phyloP scores from a whole-genome alignment of 73 alveolate species.

The Stentor coeruleus region DNA sequence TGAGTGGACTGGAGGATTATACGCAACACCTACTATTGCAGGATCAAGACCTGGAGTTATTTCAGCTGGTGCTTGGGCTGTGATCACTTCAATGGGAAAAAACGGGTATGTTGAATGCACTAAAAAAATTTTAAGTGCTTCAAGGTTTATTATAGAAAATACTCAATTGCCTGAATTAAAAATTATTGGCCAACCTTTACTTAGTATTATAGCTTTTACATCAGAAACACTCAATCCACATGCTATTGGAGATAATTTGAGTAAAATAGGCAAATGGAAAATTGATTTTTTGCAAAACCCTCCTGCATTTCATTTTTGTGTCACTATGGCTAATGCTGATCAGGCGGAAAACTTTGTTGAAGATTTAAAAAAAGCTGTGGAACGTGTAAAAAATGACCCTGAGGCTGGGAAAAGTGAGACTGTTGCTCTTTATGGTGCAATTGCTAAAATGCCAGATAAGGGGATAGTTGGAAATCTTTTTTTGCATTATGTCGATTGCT shows the following conservation, averaged over 20 bases:
- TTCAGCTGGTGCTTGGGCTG: constrained; percentile 95
- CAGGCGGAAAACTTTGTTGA: constrained; percentile 54
- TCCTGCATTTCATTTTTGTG: constrained; percentile 60
- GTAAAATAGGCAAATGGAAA: constrained; percentile 60
- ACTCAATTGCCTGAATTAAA: constrained; percentile 62
- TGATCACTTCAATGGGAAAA: constrained; percentile 80
- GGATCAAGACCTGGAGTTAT: constrained; percentile 96
- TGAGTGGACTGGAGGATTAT: constrained; percentile 90
- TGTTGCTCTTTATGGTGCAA: neutral
- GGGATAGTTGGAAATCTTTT: neutral
- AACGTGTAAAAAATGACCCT: constrained; percentile 50
- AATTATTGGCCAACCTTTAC: constrained; percentile 62
- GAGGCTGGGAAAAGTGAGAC: neutral
- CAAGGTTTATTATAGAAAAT: constrained; percentile 54
- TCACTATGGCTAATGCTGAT: constrained; percentile 62
- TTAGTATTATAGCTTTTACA: constrained; percentile 37
- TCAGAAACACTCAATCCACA: constrained; percentile 35
- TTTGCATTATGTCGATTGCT: constrained; percentile 3
- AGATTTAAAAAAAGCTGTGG: constrained; percentile 65
- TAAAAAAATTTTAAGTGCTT: constrained; percentile 61
- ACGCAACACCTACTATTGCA: constrained; percentile 75
- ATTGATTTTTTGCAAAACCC: constrained; percentile 52
- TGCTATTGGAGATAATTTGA: constrained; percentile 41
- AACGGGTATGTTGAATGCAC: constrained; percentile 74
- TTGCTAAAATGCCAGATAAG: constrained; percentile 15